Evolutionary conservation across 2,329 filamentous ascomycete genomes (phyloP).

Genomic region (Aspergillus eucalypticola): DNA sequence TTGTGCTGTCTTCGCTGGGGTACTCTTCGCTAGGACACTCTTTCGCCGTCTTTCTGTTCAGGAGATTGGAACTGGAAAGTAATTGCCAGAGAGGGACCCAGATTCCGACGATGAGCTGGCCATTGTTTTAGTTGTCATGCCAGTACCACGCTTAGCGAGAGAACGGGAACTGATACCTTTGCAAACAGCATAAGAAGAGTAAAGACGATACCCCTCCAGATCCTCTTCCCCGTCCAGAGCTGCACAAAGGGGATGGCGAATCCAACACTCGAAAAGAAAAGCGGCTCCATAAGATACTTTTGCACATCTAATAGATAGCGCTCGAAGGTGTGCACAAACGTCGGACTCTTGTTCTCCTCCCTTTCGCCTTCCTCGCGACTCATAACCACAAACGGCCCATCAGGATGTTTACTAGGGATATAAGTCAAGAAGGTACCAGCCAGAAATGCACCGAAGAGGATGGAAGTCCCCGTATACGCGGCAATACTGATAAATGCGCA

Average conservation of each 20-base stretch:
- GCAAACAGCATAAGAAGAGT: slow-evolving; percentile 33
- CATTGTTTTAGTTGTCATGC: too few species aligned
- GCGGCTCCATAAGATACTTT: slow-evolving; percentile 34
- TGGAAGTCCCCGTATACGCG: slow-evolving; percentile 39
- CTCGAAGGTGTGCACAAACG: slow-evolving; percentile 44
- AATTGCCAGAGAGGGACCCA: too few species aligned
- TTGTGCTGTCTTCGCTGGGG: slow-evolving; percentile 13
- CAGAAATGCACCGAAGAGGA: slow-evolving; percentile 42
- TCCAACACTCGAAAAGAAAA: slow-evolving; percentile 36
- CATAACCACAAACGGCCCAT: slow-evolving; percentile 39
- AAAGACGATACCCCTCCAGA: slow-evolving; percentile 34
- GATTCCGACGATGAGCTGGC: too few species aligned
- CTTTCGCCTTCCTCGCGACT: slow-evolving; percentile 37
- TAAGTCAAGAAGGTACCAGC: slow-evolving; percentile 40
- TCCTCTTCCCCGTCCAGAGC: slow-evolving; percentile 35
- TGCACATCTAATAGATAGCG: slow-evolving; percentile 39
- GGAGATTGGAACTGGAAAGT: too few species aligned
- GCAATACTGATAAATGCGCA: slow-evolving; percentile 37
- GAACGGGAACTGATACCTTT: slow-evolving; percentile 22
- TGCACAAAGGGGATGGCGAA: slow-evolving; percentile 36
- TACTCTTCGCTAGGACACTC: too few species aligned
- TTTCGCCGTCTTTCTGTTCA: too few species aligned
- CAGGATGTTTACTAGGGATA: slow-evolving; percentile 38
- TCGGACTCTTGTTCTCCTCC: slow-evolving; percentile 37
- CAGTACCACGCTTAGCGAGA: too few species aligned